phyloP scores from a whole-genome alignment of 306 rosid species.

The Bauhinia variegata region DNA sequence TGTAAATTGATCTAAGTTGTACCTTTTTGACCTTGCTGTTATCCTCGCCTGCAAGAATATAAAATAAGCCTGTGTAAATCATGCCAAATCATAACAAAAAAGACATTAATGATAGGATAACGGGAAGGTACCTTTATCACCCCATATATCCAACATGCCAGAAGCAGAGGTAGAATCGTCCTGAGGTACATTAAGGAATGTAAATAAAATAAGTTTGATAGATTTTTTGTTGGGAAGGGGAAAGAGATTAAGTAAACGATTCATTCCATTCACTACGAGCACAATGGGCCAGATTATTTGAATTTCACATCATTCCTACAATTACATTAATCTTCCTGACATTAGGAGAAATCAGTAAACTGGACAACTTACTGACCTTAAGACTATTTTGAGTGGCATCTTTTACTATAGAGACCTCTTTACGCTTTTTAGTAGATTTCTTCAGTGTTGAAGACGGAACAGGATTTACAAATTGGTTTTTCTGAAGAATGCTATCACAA shows the following conservation, averaged over 20 bases:
- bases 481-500: slow-evolving; percentile 66
- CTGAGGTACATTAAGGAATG: slow-evolving; percentile 39
- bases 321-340: not conserved
- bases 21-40: slow-evolving; percentile 62
- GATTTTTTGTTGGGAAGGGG: not conserved
- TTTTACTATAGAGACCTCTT: slow-evolving; percentile 33
- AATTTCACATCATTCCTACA: not conserved
- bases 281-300: not conserved
- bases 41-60: slow-evolving; percentile 48
- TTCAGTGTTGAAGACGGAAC: slow-evolving; percentile 74
- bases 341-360: not conserved
- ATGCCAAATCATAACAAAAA: slow-evolving; percentile 24
- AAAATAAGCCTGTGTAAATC: slow-evolving; percentile 31
- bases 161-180: slow-evolving; percentile 46
- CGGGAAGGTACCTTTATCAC: slow-evolving; percentile 54
- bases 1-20: not conserved
- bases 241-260: not conserved
- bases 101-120: slow-evolving; percentile 1
- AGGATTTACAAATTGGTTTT: slow-evolving; percentile 73
- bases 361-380: slow-evolving; percentile 56
- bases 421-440: slow-evolving; percentile 57
- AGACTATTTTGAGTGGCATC: slow-evolving; percentile 39
- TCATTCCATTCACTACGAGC: not conserved
- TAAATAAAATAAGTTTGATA: slow-evolving; percentile 1
- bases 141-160: slow-evolving; percentile 67